Percentiles rank a stretch among this genome's conserved stretches.
These are phyloP conservation scores for Naganishia vaughanmartiniae DNA, from an alignment of 768 basidiomycete species.

Conservation along the genomic window DNA sequence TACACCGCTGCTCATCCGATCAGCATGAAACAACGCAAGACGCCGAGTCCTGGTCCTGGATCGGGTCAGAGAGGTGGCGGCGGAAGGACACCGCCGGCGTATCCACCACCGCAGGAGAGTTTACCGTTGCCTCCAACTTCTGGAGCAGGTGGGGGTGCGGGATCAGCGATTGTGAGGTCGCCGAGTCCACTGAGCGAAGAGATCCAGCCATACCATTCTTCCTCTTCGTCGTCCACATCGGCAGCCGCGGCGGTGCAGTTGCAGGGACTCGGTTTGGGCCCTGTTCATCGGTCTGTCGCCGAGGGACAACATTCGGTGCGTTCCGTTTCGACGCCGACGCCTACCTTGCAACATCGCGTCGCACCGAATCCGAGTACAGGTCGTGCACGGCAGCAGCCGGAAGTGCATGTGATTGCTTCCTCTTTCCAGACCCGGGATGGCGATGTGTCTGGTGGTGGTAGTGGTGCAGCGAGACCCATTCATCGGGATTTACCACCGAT, in stretches of 20 bases:
- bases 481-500: conserved; percentile 26
- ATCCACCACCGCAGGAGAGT: neutral
- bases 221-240: neutral
- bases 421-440: neutral
- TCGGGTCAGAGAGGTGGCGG: neutral
- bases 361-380: neutral
- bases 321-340: neutral
- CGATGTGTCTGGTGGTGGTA: neutral
- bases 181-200: conserved; percentile 16
- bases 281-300: neutral
- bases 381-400: neutral
- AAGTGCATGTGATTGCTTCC: conserved; percentile 4
- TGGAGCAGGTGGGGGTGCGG: neutral
- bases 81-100: neutral
- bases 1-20: neutral
- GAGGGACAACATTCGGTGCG: neutral
- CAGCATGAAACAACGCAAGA: too few species aligned
- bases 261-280: conserved; percentile 4
- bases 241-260: neutral
- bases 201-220: conserved; percentile 1
- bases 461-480: neutral
- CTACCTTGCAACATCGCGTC: neutral
- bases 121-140: neutral
- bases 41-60: neutral
- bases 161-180: neutral